Percentiles rank a stretch among this genome's conserved stretches.
These are phyloP conservation scores for Yamadazyma philogaea DNA, from an alignment of 805 yeast genomes.

Conservation along the genomic window DNA sequence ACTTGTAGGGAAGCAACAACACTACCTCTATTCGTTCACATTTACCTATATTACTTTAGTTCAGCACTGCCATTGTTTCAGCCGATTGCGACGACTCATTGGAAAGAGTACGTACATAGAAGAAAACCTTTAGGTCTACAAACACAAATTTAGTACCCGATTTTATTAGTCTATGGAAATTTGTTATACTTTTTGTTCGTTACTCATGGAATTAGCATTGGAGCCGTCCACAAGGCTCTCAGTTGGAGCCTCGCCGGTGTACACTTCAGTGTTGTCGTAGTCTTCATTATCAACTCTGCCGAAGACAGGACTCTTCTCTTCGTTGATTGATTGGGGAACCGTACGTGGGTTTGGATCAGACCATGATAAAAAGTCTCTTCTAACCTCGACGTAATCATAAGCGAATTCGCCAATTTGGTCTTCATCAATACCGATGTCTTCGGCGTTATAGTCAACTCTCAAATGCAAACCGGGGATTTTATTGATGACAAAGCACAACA, in stretches of 20 bases:
- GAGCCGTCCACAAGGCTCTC: constrained; percentile 3
- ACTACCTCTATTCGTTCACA: too few species aligned
- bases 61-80: too few species aligned
- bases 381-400: constrained; percentile 95
- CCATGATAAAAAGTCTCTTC: constrained; percentile 80
- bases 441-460: constrained; percentile 81
- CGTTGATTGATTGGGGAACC: constrained; percentile 1
- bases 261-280: constrained; percentile 2
- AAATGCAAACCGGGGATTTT: constrained; percentile 78
- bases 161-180: constrained; percentile 5
- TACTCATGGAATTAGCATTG: constrained; percentile 6
- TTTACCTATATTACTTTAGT: too few species aligned
- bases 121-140: too few species aligned
- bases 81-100: too few species aligned
- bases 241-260: constrained; percentile 2
- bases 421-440: constrained; percentile 88
- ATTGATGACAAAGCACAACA: constrained; percentile 71
- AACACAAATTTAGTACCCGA: background rate
- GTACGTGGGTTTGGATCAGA: constrained; percentile 24
- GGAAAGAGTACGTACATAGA: too few species aligned
- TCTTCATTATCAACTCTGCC: background rate
- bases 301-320: background rate
- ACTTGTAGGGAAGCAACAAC: too few species aligned
- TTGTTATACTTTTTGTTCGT: constrained; percentile 5
- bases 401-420: constrained; percentile 98